Conservation (phyloP, 2,329 filamentous ascomycete species). For the Aureobasidium sp. region DNA sequence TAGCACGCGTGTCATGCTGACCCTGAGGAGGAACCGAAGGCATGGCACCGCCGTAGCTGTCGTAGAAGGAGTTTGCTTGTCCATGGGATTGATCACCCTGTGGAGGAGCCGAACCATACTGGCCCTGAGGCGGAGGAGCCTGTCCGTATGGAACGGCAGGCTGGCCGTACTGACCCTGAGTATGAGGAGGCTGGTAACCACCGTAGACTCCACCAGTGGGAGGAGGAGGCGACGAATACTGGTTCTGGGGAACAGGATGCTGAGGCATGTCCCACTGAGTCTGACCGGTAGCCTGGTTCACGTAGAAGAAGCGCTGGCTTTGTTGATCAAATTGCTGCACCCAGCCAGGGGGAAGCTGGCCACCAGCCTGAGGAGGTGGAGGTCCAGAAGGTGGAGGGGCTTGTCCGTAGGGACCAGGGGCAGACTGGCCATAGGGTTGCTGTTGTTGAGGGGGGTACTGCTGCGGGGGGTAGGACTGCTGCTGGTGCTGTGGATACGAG, state of each 20-base stretch:
- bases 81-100: constrained; percentile 6
- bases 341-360: constrained; percentile 55
- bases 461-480: constrained; percentile 22
- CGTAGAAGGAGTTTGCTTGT: constrained; percentile 3
- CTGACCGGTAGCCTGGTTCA: constrained; percentile 52
- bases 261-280: constrained; percentile 57
- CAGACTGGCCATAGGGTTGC: constrained; percentile 18
- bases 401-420: constrained; percentile 19
- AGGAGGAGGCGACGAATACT: constrained; percentile 3
- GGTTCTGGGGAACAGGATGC: constrained; percentile 18
- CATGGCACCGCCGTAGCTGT: constrained; percentile 11
- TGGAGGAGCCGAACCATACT: background rate
- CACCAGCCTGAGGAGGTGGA: constrained; percentile 25
- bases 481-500: constrained; percentile 20
- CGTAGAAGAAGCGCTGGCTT: constrained; percentile 56
- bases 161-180: constrained; percentile 16
- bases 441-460: constrained; percentile 18
- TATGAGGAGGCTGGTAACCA: constrained; percentile 22
- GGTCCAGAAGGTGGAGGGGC: constrained; percentile 24
- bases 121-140: background rate
- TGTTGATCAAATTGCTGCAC: constrained; percentile 54
- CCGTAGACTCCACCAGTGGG: constrained; percentile 4
- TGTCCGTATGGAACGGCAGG: background rate
- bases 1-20: constrained; percentile 18
- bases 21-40: constrained; percentile 17